These are phyloP conservation scores for sorghum (Sorghum bicolor) DNA, from an alignment of 176 grass and related monocot species.

Conservation along the genomic window DNA sequence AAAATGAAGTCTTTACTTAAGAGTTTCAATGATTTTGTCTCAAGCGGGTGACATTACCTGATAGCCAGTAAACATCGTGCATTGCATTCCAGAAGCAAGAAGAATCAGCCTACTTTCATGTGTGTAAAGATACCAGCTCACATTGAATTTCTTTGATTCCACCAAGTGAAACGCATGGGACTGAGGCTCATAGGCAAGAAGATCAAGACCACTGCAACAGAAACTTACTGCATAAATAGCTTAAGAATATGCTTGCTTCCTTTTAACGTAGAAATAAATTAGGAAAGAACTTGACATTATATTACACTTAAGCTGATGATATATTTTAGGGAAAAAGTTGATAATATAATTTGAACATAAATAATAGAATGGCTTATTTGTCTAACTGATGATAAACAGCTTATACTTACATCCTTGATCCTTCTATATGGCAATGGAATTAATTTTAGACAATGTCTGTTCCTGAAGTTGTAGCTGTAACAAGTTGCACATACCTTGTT, in stretches of 20 bases:
- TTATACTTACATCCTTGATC: slow-evolving; percentile 7
- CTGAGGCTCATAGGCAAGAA: slow-evolving; percentile 80
- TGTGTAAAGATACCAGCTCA: slow-evolving; percentile 90
- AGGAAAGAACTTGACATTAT: background rate
- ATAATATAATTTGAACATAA: background rate
- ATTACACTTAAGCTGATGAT: background rate
- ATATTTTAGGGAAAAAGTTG: background rate
- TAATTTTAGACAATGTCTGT: background rate
- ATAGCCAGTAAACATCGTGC: slow-evolving; percentile 69
- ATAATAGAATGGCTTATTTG: slow-evolving; percentile 5
- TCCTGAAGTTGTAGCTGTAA: slow-evolving; percentile 16
- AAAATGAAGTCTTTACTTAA: background rate
- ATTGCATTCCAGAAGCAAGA: slow-evolving; percentile 98
- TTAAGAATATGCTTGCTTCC: slow-evolving; percentile 15
- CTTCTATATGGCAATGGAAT: background rate
- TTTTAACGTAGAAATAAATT: slow-evolving; percentile 20
- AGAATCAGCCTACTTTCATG: slow-evolving; percentile 98
- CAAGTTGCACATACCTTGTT: slow-evolving; percentile 61
- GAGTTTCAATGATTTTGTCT: background rate
- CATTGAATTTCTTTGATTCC: slow-evolving; percentile 74
- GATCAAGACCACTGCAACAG: slow-evolving; percentile 74
- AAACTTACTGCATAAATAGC: slow-evolving; percentile 18
- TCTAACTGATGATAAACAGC: slow-evolving; percentile 3
- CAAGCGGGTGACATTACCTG: slow-evolving; percentile 56
- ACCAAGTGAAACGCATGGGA: slow-evolving; percentile 60